These are phyloP conservation scores for Aspergillus japonicus DNA, from an alignment of 2,329 filamentous ascomycete genomes.

Conservation along the genomic window DNA sequence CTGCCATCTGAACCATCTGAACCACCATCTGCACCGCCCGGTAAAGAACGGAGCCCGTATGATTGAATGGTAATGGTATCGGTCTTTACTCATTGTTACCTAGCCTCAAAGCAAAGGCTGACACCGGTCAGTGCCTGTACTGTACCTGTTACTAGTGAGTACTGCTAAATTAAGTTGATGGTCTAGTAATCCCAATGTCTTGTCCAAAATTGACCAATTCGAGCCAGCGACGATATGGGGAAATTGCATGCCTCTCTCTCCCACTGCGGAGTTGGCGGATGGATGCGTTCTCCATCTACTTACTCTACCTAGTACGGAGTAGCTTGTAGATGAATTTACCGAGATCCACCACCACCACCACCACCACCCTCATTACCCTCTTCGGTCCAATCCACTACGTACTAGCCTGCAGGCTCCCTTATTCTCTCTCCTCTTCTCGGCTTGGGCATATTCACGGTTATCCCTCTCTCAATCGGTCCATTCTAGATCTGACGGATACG, in stretches of 20 bases:
- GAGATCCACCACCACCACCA: not conserved
- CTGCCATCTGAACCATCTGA: not conserved
- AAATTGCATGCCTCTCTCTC: conserved; percentile 6
- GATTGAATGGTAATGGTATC: not conserved
- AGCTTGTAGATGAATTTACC: not conserved
- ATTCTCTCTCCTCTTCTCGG: conserved; percentile 1
- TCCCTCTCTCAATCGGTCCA: not conserved
- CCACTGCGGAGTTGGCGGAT: conserved; percentile 7
- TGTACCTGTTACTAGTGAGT: not conserved
- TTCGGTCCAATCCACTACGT: not conserved
- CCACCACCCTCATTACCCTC: too few species aligned
- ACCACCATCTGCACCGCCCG: conserved; percentile 6
- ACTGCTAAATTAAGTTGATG: conserved; percentile 7
- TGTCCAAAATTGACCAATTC: not conserved
- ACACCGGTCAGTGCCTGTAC: not conserved
- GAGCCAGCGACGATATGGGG: conserved; percentile 5
- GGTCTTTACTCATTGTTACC: not conserved
- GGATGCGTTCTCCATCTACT: not conserved
- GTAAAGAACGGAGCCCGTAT: conserved; percentile 6
- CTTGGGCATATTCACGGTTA: not conserved
- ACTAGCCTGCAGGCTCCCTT: conserved; percentile 6
- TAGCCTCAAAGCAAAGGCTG: conserved; percentile 3
- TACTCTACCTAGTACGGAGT: not conserved
- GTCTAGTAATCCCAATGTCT: not conserved
- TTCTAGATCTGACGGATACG: not conserved